These are phyloP conservation scores for Dothideomycetes sp. DNA, from an alignment of 2,329 filamentous ascomycete genomes.

Conservation along the genomic window DNA sequence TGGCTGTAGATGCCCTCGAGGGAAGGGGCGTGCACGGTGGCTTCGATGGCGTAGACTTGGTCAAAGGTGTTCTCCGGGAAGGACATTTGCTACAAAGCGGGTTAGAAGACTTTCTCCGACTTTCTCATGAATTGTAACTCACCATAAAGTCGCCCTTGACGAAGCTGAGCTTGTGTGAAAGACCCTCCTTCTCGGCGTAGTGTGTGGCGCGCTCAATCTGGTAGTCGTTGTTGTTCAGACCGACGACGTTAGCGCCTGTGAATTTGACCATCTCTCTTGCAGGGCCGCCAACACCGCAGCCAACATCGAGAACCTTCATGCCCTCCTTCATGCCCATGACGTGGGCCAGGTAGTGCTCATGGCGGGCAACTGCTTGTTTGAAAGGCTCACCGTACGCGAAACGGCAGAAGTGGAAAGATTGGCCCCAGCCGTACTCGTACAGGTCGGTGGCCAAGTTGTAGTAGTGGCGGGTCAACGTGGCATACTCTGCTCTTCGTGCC, in stretches of 20 bases:
- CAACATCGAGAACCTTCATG: slow-evolving; percentile 89
- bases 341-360: slow-evolving; percentile 95
- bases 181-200: slow-evolving; percentile 72
- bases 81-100: slow-evolving; percentile 62
- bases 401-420: slow-evolving; percentile 95
- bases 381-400: slow-evolving; percentile 82
- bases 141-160: slow-evolving; percentile 97
- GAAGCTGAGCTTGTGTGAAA: slow-evolving; percentile 70
- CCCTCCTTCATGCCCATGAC: slow-evolving; percentile 74
- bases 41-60: slow-evolving; percentile 93
- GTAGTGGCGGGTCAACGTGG: slow-evolving; percentile 83
- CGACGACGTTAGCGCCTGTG: slow-evolving; percentile 76
- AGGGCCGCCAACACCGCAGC: slow-evolving; percentile 91
- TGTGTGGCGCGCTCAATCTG: slow-evolving; percentile 88
- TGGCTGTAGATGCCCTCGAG: slow-evolving; percentile 88
- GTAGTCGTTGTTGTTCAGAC: slow-evolving; percentile 98
- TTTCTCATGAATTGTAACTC: slow-evolving; percentile 12
- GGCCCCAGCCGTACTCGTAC: slow-evolving; percentile 95
- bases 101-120: slow-evolving; percentile 7
- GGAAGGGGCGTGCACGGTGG: slow-evolving; percentile 85
- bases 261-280: slow-evolving; percentile 96
- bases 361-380: slow-evolving; percentile 81
- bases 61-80: slow-evolving; percentile 90
- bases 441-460: slow-evolving; percentile 23
- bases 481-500: slow-evolving; percentile 68